Evolutionary conservation across 2,329 filamentous ascomycete species (phyloP), one percentile per base, ranked within the genome.

Genomic region (Epichloe brachyelytri): DNA sequence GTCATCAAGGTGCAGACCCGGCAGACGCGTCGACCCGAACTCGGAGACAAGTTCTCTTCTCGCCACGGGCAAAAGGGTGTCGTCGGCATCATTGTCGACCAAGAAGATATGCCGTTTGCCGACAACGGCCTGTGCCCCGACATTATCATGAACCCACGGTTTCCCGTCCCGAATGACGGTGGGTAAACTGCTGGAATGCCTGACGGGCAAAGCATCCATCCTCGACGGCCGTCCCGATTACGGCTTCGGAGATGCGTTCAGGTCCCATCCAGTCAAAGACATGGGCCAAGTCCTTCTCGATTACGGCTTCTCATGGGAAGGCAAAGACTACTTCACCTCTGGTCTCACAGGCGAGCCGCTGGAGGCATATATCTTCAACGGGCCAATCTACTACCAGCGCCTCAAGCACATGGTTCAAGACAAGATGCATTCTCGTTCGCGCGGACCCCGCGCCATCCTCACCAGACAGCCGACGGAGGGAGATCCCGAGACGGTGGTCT

Each of bases 331-430:
- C 69, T 84, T 98, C 55, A 97, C 93, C 0, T 90, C 84, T 0
- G 93, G 93, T 37, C 91, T 96, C 64, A 97, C 93, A 0, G 94
- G 93, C 60, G 93, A 98, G 69, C 82, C 87, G 0, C 76, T 97
- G 5, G 89, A 95, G 56, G 90, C 90, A 12, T 97, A 97, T 70
- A 89, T 98, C 63, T 98, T 97, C 76, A 95, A 95, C 65, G 93
- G 93, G 0, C 93, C 93, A 11, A 98, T 98, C 69, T 98, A 95
- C 74, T 98, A 98, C 74, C 93, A 98, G 74, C 95, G 95, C 58
- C 80, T 98, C 57, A 98, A 98, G 78, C 93, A 98, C 77, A 98
- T 98, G 93, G 93, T 98, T 4, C 90, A 97, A 68, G 93, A 98
- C 67, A 98, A 98, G 73, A 97, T 98, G 93, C 93, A 98, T 71